Percentiles rank a stretch among this genome's conserved stretches.
Conservation (phyloP, 208 protist genomes). For the Acanthamoeba lugdunensis region DNA sequence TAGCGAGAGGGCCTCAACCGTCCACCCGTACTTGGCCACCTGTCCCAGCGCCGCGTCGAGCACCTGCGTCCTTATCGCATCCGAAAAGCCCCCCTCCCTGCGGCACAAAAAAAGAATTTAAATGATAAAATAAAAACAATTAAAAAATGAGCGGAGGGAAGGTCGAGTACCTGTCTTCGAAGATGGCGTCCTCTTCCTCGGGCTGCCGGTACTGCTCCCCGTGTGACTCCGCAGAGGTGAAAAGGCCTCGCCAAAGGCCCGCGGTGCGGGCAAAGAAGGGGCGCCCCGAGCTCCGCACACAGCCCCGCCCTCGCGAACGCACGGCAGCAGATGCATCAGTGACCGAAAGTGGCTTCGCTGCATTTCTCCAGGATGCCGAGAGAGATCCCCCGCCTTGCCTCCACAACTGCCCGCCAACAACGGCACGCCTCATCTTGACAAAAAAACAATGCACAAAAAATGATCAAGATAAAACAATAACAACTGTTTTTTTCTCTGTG, state of each 20-base stretch:
- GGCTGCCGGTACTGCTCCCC: background rate
- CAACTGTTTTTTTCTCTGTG: background rate
- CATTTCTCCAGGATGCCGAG: background rate
- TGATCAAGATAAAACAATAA: background rate
- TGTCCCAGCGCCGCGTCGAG: background rate
- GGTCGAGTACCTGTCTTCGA: background rate
- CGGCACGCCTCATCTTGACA: background rate
- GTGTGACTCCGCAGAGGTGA: background rate
- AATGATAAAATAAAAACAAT: no score
- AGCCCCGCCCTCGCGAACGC: background rate
- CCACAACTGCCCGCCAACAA: no score
- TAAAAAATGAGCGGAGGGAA: background rate
- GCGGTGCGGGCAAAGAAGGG: background rate
- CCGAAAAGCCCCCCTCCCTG: background rate
- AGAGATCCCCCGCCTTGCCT: no score
- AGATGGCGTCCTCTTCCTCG: background rate
- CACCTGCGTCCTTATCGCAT: background rate
- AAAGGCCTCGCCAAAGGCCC: background rate
- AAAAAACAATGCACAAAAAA: background rate
- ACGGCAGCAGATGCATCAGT: no score
- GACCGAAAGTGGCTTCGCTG: background rate
- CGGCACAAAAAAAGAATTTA: background rate
- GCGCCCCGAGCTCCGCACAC: background rate
- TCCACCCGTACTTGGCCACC: conserved; percentile 49
- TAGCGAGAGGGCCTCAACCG: conserved; percentile 14